Conservation (phyloP, 768 basidiomycete species). For the Pisolithus tinctorius region DNA sequence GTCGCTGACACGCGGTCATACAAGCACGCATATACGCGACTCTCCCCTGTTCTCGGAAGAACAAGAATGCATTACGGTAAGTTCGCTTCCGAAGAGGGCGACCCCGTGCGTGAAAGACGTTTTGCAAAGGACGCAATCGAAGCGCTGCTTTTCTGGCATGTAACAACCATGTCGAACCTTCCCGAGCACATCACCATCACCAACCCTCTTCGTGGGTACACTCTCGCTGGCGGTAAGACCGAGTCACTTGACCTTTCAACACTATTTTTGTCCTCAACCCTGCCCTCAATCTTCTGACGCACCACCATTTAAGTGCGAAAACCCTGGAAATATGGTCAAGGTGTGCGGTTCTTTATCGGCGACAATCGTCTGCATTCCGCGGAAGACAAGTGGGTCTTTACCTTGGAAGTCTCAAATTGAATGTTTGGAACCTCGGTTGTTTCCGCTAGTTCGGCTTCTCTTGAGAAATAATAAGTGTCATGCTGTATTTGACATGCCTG, state of each 20-base stretch:
- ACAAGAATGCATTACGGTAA: conserved; percentile 16
- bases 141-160: conserved; percentile 17
- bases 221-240: conserved; percentile 14
- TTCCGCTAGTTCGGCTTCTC: not conserved
- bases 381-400: conserved; percentile 23
- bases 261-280: not conserved
- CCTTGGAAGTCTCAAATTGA: conserved; percentile 8
- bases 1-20: conserved; percentile 4
- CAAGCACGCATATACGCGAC: not conserved
- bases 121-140: conserved; percentile 16
- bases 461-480: not conserved
- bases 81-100: not conserved
- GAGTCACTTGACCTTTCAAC: not conserved
- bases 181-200: conserved; percentile 12
- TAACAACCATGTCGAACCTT: conserved; percentile 7
- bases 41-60: conserved; percentile 3
- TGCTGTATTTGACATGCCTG: not conserved
- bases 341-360: conserved; percentile 20
- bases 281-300: not conserved
- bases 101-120: not conserved
- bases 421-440: not conserved
- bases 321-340: conserved; percentile 23
- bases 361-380: conserved; percentile 12
- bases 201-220: conserved; percentile 10
- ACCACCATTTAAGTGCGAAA: conserved; percentile 12